Evolutionary conservation across 371 early-diverging fungal species (phyloP).

Genomic region (Apophysomyces variabilis): DNA sequence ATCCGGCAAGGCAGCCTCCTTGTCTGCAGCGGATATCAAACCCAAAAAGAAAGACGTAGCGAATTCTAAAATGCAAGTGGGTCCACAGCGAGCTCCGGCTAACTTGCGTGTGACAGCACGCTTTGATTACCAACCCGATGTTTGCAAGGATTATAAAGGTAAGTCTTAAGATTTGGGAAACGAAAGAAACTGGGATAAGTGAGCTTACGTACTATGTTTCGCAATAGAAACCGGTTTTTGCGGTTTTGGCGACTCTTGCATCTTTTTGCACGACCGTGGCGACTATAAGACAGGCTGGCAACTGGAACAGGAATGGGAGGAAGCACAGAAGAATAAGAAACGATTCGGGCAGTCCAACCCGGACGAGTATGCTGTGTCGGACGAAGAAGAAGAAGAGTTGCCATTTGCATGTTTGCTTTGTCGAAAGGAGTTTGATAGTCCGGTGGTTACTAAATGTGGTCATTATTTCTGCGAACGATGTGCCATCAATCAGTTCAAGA

Average conservation of each 20-base stretch:
- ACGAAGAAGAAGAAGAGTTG: slow-evolving; percentile 67
- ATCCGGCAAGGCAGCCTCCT: slow-evolving; percentile 32
- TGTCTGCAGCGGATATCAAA: slow-evolving; percentile 21
- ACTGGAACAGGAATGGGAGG: slow-evolving; percentile 95
- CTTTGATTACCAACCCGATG: slow-evolving; percentile 97
- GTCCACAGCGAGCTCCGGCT: slow-evolving; percentile 84
- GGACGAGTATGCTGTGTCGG: slow-evolving; percentile 57
- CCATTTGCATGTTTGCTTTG: slow-evolving; percentile 97
- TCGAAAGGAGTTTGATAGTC: slow-evolving; percentile 81
- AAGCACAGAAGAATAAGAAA: slow-evolving; percentile 69
- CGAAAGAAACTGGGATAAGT: background rate
- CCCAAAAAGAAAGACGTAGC: slow-evolving; percentile 44
- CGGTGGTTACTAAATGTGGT: slow-evolving; percentile 90
- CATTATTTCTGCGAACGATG: slow-evolving; percentile 98
- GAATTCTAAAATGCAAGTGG: slow-evolving; percentile 69
- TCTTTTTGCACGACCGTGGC: slow-evolving; percentile 96
- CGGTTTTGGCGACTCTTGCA: slow-evolving; percentile 97
- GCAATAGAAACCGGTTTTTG: slow-evolving; percentile 84
- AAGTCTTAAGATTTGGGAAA: slow-evolving; percentile 22
- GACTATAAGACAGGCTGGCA: slow-evolving; percentile 97
- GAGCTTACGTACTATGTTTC: slow-evolving; percentile 1
- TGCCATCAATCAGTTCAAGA: slow-evolving; percentile 80
- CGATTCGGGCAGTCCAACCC: slow-evolving; percentile 53
- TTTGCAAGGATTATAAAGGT: slow-evolving; percentile 98
- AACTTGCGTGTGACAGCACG: slow-evolving; percentile 86